Conservation (phyloP, 352 stramenopile species). For the Achlya hypogyna region DNA sequence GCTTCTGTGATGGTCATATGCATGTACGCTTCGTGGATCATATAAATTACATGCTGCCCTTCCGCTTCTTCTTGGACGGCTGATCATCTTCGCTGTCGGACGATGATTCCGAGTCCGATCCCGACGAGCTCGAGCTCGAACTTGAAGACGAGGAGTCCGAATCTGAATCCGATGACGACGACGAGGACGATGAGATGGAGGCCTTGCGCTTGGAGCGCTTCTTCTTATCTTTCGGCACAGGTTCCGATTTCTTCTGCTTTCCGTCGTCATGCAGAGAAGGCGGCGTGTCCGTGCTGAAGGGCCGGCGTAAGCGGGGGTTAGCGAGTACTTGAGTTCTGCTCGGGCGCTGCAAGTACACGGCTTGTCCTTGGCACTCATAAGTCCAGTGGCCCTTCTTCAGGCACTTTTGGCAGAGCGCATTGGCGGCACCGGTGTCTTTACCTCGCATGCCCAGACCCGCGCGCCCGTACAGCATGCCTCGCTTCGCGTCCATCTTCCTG, state of each 20-base stretch:
- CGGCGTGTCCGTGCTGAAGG: slow-evolving; percentile 70
- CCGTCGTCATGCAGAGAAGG: slow-evolving; percentile 25
- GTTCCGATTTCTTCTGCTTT: slow-evolving; percentile 19
- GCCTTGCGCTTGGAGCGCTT: slow-evolving; percentile 24
- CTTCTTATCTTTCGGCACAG: slow-evolving; percentile 23
- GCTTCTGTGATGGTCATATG: too few species aligned
- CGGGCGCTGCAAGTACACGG: slow-evolving; percentile 65
- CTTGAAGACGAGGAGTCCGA: slow-evolving; percentile 19
- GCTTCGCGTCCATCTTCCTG: neutral
- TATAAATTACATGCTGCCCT: neutral
- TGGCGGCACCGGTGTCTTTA: neutral
- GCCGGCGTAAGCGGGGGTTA: slow-evolving; percentile 70
- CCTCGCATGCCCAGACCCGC: neutral
- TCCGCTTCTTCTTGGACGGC: slow-evolving; percentile 5
- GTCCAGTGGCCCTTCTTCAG: slow-evolving; percentile 71
- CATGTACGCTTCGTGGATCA: too few species aligned
- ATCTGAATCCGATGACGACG: neutral
- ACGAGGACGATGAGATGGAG: slow-evolving; percentile 20
- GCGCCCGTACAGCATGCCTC: slow-evolving; percentile 5
- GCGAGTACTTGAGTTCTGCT: slow-evolving; percentile 71
- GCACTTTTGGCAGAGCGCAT: slow-evolving; percentile 77
- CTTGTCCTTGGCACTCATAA: slow-evolving; percentile 83
- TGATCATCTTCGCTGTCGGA: slow-evolving; percentile 21
- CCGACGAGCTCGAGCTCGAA: slow-evolving; percentile 8
- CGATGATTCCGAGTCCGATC: slow-evolving; percentile 30